phyloP scores from a whole-genome alignment of 2,329 filamentous ascomycete species.

The Talaromyces marneffei region DNA sequence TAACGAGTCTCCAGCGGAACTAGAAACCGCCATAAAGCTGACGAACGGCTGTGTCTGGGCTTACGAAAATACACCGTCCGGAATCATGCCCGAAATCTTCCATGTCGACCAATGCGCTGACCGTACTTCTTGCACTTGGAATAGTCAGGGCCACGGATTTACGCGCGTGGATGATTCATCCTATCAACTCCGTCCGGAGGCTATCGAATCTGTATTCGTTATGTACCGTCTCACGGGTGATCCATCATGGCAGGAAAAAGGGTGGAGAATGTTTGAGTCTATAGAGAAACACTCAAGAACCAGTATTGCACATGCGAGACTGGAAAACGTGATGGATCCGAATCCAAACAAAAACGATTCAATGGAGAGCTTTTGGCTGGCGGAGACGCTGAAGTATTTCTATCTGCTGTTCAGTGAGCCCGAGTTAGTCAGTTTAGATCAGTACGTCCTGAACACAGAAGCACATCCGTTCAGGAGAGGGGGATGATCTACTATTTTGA shows the following conservation, averaged over 20 bases:
- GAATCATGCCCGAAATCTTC: slow-evolving; percentile 52
- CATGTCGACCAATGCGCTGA: slow-evolving; percentile 39
- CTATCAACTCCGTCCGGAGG: slow-evolving; percentile 59
- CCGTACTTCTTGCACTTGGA: slow-evolving; percentile 36
- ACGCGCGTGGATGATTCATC: slow-evolving; percentile 1
- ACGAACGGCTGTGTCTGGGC: slow-evolving; percentile 54
- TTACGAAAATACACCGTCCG: slow-evolving; percentile 44
- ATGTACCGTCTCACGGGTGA: slow-evolving; percentile 88
- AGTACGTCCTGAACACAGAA: slow-evolving; percentile 59
- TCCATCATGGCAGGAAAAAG: slow-evolving; percentile 66
- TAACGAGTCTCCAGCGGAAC: slow-evolving; percentile 46
- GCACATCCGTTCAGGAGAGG: slow-evolving; percentile 45
- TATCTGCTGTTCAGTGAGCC: slow-evolving; percentile 73
- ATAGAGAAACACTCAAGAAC: slow-evolving; percentile 63
- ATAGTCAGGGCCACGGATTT: slow-evolving; percentile 18
- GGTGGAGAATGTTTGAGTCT: slow-evolving; percentile 77
- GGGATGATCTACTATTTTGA: background rate
- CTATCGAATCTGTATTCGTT: slow-evolving; percentile 82
- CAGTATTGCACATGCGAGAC: slow-evolving; percentile 58
- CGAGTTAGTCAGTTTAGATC: slow-evolving; percentile 58
- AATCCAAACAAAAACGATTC: slow-evolving; percentile 46
- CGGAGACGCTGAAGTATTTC: slow-evolving; percentile 89
- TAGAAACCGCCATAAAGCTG: slow-evolving; percentile 45
- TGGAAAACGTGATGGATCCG: slow-evolving; percentile 19
- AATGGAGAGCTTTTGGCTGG: slow-evolving; percentile 89